Evolutionary conservation across 495 filamentous ascomycete species (phyloP).

Genomic region (Articulospora tetracladia): DNA sequence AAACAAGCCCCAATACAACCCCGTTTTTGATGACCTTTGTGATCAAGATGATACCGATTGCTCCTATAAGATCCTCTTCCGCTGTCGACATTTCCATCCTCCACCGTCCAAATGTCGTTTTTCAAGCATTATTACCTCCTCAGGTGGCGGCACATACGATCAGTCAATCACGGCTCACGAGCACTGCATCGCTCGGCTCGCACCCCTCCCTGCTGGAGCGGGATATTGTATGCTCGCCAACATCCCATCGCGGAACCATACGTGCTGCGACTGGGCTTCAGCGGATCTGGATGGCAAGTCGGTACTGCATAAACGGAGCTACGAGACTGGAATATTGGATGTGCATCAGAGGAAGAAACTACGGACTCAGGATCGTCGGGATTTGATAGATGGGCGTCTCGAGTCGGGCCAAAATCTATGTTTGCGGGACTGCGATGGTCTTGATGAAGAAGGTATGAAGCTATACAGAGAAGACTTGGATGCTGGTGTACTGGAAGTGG

Average conservation of each 20-base stretch:
- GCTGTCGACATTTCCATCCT: conserved; percentile 9
- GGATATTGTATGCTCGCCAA: conserved; percentile 7
- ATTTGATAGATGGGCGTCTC: background rate
- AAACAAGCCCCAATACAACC: background rate
- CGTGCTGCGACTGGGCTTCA: conserved; percentile 13
- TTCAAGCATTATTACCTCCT: background rate
- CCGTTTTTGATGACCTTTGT: background rate
- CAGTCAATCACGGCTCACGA: conserved; percentile 2
- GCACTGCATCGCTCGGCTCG: conserved; percentile 15
- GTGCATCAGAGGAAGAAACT: background rate
- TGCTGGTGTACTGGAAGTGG: background rate
- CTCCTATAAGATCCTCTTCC: background rate
- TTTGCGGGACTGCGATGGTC: background rate
- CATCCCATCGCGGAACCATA: background rate
- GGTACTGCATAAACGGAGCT: background rate
- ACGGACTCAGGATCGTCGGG: background rate
- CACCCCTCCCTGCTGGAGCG: conserved; percentile 1
- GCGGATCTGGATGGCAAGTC: background rate
- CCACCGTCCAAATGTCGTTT: conserved; percentile 7
- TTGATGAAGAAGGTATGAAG: background rate
- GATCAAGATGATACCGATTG: background rate
- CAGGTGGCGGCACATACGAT: no score
- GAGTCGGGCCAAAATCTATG: background rate
- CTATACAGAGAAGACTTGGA: background rate
- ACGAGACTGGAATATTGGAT: background rate